Percentiles rank a stretch among this genome's conserved stretches.
These are phyloP conservation scores for Talaromyces sp. DNA, from an alignment of 2,329 filamentous ascomycete species.

Conservation along the genomic window DNA sequence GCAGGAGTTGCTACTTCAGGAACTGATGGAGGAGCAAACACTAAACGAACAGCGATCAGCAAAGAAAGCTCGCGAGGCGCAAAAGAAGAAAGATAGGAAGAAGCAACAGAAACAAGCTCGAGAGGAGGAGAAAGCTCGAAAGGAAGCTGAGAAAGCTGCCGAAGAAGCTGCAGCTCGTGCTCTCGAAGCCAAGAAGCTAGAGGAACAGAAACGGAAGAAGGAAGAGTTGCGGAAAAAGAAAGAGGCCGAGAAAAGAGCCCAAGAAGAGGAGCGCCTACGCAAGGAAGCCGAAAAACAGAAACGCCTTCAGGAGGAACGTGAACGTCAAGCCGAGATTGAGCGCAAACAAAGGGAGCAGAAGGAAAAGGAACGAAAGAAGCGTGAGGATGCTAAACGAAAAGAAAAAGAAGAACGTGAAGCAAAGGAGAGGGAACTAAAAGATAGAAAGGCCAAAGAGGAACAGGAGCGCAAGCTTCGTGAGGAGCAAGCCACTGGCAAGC, in stretches of 20 bases:
- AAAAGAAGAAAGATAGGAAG: conserved; percentile 93
- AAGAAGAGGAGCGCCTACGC: conserved; percentile 79
- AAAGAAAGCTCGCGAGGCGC: conserved; percentile 89
- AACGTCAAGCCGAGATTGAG: conserved; percentile 80
- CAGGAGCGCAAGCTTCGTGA: conserved; percentile 55
- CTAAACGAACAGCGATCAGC: conserved; percentile 76
- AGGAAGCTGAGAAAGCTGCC: conserved; percentile 83
- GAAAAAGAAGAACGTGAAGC: conserved; percentile 59
- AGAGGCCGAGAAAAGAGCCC: conserved; percentile 83
- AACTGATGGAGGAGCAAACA: conserved; percentile 79
- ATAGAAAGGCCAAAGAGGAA: conserved; percentile 62
- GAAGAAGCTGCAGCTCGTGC: conserved; percentile 75
- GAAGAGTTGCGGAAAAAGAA: conserved; percentile 91
- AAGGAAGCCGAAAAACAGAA: conserved; percentile 84
- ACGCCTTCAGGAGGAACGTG: conserved; percentile 76
- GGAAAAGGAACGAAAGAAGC: conserved; percentile 75
- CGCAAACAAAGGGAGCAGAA: conserved; percentile 77
- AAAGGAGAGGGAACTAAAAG: conserved; percentile 72
- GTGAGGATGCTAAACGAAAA: conserved; percentile 70
- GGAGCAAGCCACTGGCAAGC: conserved; percentile 49
- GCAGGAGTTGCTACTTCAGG: conserved; percentile 84
- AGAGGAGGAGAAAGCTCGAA: conserved; percentile 85
- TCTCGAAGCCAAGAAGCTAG: conserved; percentile 71
- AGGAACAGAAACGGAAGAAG: conserved; percentile 75
- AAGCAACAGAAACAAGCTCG: conserved; percentile 81